These are phyloP conservation scores for Speleostelium caveatum DNA, from an alignment of 78 protist species.

Conservation along the genomic window DNA sequence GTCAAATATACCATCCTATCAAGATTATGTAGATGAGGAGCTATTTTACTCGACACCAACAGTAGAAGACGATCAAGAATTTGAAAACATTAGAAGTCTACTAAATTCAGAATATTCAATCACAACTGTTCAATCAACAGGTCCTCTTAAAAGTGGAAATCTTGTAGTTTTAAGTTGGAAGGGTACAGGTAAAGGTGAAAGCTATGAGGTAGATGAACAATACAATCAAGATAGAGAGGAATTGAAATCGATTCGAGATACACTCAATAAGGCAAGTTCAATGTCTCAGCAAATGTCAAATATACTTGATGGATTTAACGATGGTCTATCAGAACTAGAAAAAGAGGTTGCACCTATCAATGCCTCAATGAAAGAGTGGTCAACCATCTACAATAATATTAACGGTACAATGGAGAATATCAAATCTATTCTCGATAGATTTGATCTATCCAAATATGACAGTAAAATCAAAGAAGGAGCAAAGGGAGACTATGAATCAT, in stretches of 20 bases:
- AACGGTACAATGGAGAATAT: slow-evolving; percentile 46
- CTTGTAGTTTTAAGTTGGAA: slow-evolving; percentile 61
- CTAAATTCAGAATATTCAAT: slow-evolving; percentile 67
- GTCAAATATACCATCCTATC: slow-evolving; percentile 29
- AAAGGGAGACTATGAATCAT: slow-evolving; percentile 53
- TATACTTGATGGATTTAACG: slow-evolving; percentile 52
- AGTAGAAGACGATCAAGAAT: slow-evolving; percentile 61
- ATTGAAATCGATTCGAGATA: slow-evolving; percentile 13
- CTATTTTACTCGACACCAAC: slow-evolving; percentile 66
- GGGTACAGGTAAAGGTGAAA: neutral
- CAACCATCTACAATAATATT: slow-evolving; percentile 52
- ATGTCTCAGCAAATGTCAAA: slow-evolving; percentile 63
- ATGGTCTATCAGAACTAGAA: slow-evolving; percentile 34
- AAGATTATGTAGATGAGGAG: slow-evolving; percentile 72
- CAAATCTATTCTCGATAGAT: slow-evolving; percentile 15
- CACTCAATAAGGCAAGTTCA: slow-evolving; percentile 1
- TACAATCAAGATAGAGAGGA: slow-evolving; percentile 34
- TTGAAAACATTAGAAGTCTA: slow-evolving; percentile 48
- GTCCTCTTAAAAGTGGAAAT: slow-evolving; percentile 31
- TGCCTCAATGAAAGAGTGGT: slow-evolving; percentile 80
- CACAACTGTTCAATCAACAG: slow-evolving; percentile 40
- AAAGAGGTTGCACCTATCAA: slow-evolving; percentile 62
- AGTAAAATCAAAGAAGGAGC: slow-evolving; percentile 67
- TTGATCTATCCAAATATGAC: slow-evolving; percentile 39
- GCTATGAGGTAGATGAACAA: slow-evolving; percentile 10